Evolutionary conservation across 2,329 filamentous ascomycete species (phyloP), one percentile per base, ranked within the genome.

Genomic region (Teratosphaeria gauchensis): DNA sequence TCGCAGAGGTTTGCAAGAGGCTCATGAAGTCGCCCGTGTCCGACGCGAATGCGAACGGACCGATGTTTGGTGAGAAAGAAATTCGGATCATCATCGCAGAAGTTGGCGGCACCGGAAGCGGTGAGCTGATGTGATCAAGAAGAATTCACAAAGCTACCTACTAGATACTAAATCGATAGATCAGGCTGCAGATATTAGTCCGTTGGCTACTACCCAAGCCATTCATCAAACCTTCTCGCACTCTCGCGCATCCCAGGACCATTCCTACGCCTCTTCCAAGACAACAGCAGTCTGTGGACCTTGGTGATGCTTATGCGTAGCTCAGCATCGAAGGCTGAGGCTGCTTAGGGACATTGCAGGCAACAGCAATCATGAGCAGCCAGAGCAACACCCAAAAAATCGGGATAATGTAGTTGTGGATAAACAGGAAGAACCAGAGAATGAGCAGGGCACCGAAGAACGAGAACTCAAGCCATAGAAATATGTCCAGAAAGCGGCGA

Each of bases 11-110:
- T 33, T 91, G 87, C 71, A 88, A 94, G 68, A 80, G 85, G 12
- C 77, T 97, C 56, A 92, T 90, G 76, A 79, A 81, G 19, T 77
- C 83, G 67, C 89, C 90, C 19, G 84, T 86, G 68, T 96, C 91
- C 71, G 89, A 96, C 73, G 92, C 91, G 1, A 87, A 90, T 73
- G 92, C 91, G 1, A 87, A 90, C 69, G 77, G 92, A 0, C 92
- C 92, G 1, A 91, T 94, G 48, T 96, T 96, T 66, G 86, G 88
- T 61, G 92, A 96, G 72, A 76, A 81, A 28, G 83, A 84, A 52
- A 86, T 97, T 16, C 73, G 84, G 51, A 77, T 80, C 61, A 90
- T 89, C 16, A 92, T 97, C 63, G 83, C 90, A 72, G 82, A 87
- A 67, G 92, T 90, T 68, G 86, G 88, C 32, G 84, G 86, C 24